Base-by-base conservation (phyloP, 148 eudicot genomes). In the Fagopyrum homotropicum region DNA sequence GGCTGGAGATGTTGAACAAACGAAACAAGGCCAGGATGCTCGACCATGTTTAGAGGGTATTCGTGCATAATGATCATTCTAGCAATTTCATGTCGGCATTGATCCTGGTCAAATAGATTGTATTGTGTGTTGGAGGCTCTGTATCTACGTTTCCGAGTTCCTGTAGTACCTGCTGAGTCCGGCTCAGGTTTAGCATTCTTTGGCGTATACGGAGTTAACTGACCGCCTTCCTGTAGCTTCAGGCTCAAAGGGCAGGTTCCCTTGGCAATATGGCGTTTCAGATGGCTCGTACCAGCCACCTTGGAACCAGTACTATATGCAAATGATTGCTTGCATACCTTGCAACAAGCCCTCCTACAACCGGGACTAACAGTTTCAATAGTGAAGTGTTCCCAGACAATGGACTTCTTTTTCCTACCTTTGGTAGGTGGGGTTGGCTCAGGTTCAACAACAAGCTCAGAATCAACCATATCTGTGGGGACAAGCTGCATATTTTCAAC, bases 261-360 rank as follows among this genome's bases (percentile, higher is more conserved):
- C 76, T 84, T 86, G 60, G 90, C 89, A 19, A 90, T 87, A 78
- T 90, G 96, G 7, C 96, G 88, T 75, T 86, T 88, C 30, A 90
- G 83, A 80, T 90, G 96, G 82, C 96, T 90, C 6, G 96, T 90
- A 9, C 96, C 96, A 6, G 88, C 86, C 17, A 85, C 90, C 79
- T 88, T 90, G 6, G 89, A 81, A 40, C 96, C 96, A 8, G 85
- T 86, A 69, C 87, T 88, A 77, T 90, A 88, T 6, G 96, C 92
- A 78, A 88, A 90, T 45, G 96, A 88, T 59, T 88, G 88, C 80
- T 84, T 84, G 69, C 96, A 90, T 22, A 85, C 85, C 78, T 86
- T 86, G 74, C 96, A 90, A 57, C 82, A 81, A 26, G 96, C 96
- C 76, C 92, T 88, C 81, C 89, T 83, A 85, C 81, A 26, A 8